These are phyloP conservation scores for Phytophthora multivora DNA, from an alignment of 352 stramenopile species.

Conservation along the genomic window DNA sequence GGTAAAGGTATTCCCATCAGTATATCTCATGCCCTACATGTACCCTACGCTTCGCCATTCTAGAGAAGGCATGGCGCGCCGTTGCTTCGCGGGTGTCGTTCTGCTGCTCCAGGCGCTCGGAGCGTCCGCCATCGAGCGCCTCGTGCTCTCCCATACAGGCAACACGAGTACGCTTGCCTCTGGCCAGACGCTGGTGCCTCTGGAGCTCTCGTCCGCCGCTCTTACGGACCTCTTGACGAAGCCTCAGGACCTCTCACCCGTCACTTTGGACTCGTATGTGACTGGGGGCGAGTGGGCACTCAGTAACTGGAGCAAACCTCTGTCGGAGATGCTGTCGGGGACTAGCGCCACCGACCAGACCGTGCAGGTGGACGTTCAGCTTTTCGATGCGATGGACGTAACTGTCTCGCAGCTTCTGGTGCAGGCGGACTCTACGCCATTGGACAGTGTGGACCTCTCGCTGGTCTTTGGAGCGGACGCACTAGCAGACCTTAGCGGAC, in stretches of 20 bases:
- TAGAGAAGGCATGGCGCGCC: constrained; percentile 16
- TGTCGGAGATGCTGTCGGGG: constrained; percentile 23
- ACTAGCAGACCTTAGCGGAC: constrained; percentile 28
- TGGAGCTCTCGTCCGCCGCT: constrained; percentile 27
- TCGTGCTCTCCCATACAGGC: constrained; percentile 36
- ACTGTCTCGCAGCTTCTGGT: constrained; percentile 23
- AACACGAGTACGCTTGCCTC: constrained; percentile 9
- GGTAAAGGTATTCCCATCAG: neutral
- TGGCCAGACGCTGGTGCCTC: constrained; percentile 18
- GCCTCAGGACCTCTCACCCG: constrained; percentile 12
- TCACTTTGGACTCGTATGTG: constrained; percentile 29
- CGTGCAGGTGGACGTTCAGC: constrained; percentile 34
- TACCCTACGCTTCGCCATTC: constrained; percentile 6
- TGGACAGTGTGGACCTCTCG: constrained; percentile 21
- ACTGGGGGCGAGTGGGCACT: constrained; percentile 34
- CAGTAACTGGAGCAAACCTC: constrained; percentile 29
- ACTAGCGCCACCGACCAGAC: constrained; percentile 4
- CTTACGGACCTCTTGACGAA: constrained; percentile 14
- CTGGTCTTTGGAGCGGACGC: constrained; percentile 24
- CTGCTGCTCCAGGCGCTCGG: constrained; percentile 12
- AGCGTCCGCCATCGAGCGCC: constrained; percentile 15
- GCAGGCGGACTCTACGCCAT: constrained; percentile 14
- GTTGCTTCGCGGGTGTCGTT: neutral
- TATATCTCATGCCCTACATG: constrained; percentile 6
- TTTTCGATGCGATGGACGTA: constrained; percentile 23